Evolutionary conservation across 2,329 filamentous ascomycete genomes (phyloP).

Genomic region (Diaporthe velutina): DNA sequence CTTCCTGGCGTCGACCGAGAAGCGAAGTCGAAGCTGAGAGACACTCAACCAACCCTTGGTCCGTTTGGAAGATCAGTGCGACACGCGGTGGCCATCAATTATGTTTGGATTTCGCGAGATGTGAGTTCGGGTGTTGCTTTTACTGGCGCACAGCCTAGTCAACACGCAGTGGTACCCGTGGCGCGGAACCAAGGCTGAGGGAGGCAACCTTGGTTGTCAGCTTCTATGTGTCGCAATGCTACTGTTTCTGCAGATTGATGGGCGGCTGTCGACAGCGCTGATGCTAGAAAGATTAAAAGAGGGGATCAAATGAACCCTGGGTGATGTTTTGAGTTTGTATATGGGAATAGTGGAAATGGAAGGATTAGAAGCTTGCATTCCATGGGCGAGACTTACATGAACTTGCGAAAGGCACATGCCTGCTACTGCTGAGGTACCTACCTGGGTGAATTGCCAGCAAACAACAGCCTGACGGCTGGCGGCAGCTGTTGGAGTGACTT

Average conservation of each 20-base stretch:
- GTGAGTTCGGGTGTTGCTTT: not conserved
- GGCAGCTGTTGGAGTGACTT: conserved; percentile 29
- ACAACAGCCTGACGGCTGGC: conserved; percentile 31
- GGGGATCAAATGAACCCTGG: not conserved
- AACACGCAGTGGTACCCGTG: not conserved
- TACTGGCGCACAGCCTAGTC: not conserved
- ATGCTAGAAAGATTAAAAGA: not conserved
- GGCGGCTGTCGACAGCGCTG: not conserved
- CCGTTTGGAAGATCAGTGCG: not conserved
- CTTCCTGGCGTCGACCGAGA: not conserved
- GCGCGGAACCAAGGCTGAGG: not conserved
- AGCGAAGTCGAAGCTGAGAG: not conserved
- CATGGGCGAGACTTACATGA: conserved; percentile 29
- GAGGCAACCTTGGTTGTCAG: not conserved
- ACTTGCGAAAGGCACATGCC: conserved; percentile 13
- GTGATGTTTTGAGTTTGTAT: not conserved
- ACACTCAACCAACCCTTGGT: not conserved
- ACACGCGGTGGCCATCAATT: not conserved
- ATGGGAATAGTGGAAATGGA: not conserved
- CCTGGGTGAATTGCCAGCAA: not conserved
- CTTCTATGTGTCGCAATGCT: not conserved
- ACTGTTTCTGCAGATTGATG: not conserved
- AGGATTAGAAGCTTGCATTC: not conserved
- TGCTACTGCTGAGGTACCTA: not conserved
- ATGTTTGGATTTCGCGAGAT: not conserved